Conservation (phyloP, 2,329 filamentous ascomycete genomes). For the Aspergillus fischeri region DNA sequence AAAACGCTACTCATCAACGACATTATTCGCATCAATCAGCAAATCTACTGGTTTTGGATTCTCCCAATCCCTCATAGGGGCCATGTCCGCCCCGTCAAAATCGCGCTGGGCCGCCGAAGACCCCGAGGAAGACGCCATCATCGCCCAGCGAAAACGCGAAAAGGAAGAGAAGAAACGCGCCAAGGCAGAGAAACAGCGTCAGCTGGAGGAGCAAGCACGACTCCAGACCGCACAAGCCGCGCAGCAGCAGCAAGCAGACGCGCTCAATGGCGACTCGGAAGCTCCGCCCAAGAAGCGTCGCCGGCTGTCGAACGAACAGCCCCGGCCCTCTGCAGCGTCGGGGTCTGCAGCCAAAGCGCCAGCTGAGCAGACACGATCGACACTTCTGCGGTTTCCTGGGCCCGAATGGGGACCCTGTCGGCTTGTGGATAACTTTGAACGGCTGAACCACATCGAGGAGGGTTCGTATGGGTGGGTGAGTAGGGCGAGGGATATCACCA, state of each 20-base stretch:
- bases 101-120: conserved; percentile 88
- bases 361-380: conserved; percentile 41
- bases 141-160: conserved; percentile 66
- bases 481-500: conserved; percentile 68
- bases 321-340: conserved; percentile 8
- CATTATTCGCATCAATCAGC: neutral
- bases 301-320: conserved; percentile 56
- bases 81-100: conserved; percentile 58
- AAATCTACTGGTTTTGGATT: neutral
- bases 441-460: conserved; percentile 95
- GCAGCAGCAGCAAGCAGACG: conserved; percentile 1
- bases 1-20: conserved; percentile 3
- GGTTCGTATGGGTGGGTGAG: conserved; percentile 95
- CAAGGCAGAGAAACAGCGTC: conserved; percentile 76
- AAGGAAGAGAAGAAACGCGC: conserved; percentile 85
- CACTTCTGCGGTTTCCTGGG: conserved; percentile 67
- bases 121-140: conserved; percentile 69
- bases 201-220: conserved; percentile 50
- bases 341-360: conserved; percentile 20
- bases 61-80: conserved; percentile 5
- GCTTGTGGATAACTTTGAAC: conserved; percentile 83
- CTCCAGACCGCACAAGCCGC: conserved; percentile 11
- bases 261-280: conserved; percentile 24
- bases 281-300: conserved; percentile 54
- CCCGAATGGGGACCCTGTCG: conserved; percentile 67